These are phyloP conservation scores for Aspergillus sp. DNA, from an alignment of 2,329 filamentous ascomycete species.

Conservation along the genomic window DNA sequence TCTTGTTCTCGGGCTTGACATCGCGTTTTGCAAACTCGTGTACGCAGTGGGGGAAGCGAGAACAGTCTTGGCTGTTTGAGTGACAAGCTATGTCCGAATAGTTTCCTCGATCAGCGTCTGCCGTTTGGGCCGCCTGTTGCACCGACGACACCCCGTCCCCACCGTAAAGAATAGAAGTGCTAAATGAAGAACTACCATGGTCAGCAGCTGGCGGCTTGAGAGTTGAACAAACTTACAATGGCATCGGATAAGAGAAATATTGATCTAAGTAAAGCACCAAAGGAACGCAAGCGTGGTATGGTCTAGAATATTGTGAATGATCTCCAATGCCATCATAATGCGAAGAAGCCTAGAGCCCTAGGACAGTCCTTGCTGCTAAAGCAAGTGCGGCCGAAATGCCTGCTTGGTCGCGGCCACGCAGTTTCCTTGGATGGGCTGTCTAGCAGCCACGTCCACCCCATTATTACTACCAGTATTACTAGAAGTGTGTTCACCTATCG, in stretches of 20 bases:
- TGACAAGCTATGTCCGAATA: not conserved
- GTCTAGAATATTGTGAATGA: not conserved
- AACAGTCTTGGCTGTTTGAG: not conserved
- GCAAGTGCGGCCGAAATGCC: not conserved
- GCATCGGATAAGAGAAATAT: slow-evolving; percentile 2
- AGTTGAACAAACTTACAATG: slow-evolving; percentile 2
- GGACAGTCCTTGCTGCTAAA: not conserved
- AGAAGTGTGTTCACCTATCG: too few species aligned
- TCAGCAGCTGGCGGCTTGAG: not conserved
- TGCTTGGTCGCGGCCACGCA: too few species aligned
- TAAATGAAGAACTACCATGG: slow-evolving; percentile 7
- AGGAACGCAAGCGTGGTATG: not conserved
- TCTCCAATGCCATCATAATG: not conserved
- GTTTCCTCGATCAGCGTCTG: not conserved
- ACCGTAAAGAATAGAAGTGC: slow-evolving; percentile 12
- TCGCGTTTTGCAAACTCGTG: slow-evolving; percentile 7
- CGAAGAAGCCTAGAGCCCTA: not conserved
- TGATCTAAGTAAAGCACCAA: not conserved
- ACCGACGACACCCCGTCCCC: not conserved
- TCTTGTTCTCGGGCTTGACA: not conserved
- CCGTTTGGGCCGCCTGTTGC: not conserved
- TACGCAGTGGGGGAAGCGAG: not conserved
- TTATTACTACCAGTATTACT: too few species aligned
- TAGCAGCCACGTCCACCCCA: not conserved
- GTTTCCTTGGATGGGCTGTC: not conserved